Conservation (phyloP, 1,284 basidiomycete species). For the Puccinia triticina region DNA sequence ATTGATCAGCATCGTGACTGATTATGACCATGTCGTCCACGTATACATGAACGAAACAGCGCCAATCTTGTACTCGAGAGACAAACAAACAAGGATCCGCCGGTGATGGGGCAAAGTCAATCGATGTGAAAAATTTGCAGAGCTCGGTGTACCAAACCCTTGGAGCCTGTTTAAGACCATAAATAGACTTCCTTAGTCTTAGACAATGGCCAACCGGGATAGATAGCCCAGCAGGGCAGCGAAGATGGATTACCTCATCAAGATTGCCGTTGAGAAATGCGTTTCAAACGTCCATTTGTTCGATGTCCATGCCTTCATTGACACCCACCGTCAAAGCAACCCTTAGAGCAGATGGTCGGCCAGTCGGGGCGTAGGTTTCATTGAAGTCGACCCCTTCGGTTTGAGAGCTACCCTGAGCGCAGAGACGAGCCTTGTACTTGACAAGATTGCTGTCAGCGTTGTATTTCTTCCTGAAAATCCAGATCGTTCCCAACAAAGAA, state of each 20-base stretch:
- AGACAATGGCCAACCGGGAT: neutral
- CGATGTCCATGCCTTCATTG: too few relatives aligned
- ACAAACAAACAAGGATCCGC: slow-evolving; percentile 15
- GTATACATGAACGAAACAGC: neutral
- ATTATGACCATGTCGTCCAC: too few relatives aligned
- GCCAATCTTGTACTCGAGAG: neutral
- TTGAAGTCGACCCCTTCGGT: too few relatives aligned
- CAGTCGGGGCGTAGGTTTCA: too few relatives aligned
- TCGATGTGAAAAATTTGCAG: neutral
- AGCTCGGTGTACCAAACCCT: slow-evolving; percentile 22
- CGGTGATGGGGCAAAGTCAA: neutral
- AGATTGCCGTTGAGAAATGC: too few relatives aligned
- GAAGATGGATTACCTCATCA: slow-evolving; percentile 7
- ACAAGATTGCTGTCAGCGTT: too few relatives aligned
- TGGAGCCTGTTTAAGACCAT: slow-evolving; percentile 19
- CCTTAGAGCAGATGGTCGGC: too few relatives aligned
- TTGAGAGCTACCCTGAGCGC: too few relatives aligned
- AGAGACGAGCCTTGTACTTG: too few relatives aligned
- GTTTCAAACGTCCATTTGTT: slow-evolving; percentile 11
- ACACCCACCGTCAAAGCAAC: too few relatives aligned
- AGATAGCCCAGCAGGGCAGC: neutral
- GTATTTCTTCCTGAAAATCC: too few relatives aligned
- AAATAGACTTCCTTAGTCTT: neutral
- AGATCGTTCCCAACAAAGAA: neutral
- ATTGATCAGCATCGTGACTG: neutral